A percentile compares a stretch with the other conserved stretches of the same genome.
Evolutionary conservation across 179 eudicot species (phyloP).

Genomic region (Beta macrorhiza): DNA sequence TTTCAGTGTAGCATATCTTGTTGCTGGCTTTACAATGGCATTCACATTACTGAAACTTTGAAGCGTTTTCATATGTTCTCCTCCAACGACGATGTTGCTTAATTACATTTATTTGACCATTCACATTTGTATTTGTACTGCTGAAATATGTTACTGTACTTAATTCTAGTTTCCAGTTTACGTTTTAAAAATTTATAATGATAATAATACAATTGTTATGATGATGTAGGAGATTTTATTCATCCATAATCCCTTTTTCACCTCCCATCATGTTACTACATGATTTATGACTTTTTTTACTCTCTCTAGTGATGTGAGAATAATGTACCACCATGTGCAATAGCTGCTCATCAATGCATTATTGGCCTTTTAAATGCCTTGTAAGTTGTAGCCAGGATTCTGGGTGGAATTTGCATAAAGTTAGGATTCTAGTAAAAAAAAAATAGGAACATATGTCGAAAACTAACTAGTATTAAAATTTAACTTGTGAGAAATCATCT

Average conservation of each 20-base stretch:
- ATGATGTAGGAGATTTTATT: not conserved
- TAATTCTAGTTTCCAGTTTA: not conserved
- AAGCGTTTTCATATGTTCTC: not conserved
- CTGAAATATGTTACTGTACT: not conserved
- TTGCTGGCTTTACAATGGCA: conserved; percentile 17
- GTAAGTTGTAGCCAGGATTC: too few species aligned
- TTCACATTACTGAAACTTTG: conserved; percentile 14
- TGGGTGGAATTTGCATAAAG: too few species aligned
- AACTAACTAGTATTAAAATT: too few species aligned
- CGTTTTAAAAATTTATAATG: not conserved
- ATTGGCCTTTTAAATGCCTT: too few species aligned
- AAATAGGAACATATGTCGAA: too few species aligned
- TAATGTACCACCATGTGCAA: too few species aligned
- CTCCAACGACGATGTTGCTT: not conserved
- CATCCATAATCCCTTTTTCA: not conserved
- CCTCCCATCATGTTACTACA: not conserved
- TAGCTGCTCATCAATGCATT: too few species aligned
- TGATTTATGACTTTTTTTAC: too few species aligned
- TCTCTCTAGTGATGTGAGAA: too few species aligned
- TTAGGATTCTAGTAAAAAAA: too few species aligned
- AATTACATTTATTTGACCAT: conserved; percentile 19
- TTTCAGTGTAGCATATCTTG: conserved; percentile 8
- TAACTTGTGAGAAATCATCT: too few species aligned
- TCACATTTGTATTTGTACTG: conserved; percentile 11
- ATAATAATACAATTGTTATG: not conserved